phyloP scores from a whole-genome alignment of 192 early-diverging fungal genomes.

The Backusella liffmaniae region DNA sequence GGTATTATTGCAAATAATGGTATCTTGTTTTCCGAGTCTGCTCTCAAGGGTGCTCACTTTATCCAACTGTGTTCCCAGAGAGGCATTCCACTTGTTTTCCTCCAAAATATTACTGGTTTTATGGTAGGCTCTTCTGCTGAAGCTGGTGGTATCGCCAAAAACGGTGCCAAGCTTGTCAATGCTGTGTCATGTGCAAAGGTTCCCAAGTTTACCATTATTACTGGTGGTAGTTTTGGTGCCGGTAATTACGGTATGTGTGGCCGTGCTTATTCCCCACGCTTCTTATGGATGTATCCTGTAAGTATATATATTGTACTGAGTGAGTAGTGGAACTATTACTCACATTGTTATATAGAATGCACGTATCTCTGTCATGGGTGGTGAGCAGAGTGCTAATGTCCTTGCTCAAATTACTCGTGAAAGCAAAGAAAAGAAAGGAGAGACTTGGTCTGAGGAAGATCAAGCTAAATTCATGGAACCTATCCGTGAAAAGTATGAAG shows the following conservation, averaged over 20 bases:
- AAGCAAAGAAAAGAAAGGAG: slow-evolving; percentile 72
- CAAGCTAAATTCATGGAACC: slow-evolving; percentile 83
- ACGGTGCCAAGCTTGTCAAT: slow-evolving; percentile 95
- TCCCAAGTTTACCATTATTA: slow-evolving; percentile 89
- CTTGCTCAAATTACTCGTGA: slow-evolving; percentile 86
- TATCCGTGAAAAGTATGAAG: slow-evolving; percentile 82
- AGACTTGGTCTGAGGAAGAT: slow-evolving; percentile 73
- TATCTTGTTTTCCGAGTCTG: slow-evolving; percentile 91
- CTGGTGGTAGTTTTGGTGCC: slow-evolving; percentile 75
- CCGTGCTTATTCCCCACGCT: slow-evolving; percentile 86
- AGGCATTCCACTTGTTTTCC: slow-evolving; percentile 84
- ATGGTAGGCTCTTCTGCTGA: slow-evolving; percentile 96
- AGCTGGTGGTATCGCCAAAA: slow-evolving; percentile 95
- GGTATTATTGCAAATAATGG: slow-evolving; percentile 97
- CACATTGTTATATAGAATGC: slow-evolving; percentile 48
- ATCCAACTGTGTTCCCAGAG: slow-evolving; percentile 90
- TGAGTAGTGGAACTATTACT: too few species aligned
- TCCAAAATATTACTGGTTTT: slow-evolving; percentile 97
- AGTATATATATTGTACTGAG: slow-evolving; percentile 8
- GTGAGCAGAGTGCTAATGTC: slow-evolving; percentile 93
- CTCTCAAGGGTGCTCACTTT: slow-evolving; percentile 95
- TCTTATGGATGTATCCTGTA: slow-evolving; percentile 97
- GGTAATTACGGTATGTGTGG: slow-evolving; percentile 99
- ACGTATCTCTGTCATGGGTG: slow-evolving; percentile 96
- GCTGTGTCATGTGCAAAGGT: slow-evolving; percentile 92